Evolutionary conservation across 495 filamentous ascomycete species (phyloP), one percentile per base, ranked within the genome.

Genomic region (Tuber umbilicatum): DNA sequence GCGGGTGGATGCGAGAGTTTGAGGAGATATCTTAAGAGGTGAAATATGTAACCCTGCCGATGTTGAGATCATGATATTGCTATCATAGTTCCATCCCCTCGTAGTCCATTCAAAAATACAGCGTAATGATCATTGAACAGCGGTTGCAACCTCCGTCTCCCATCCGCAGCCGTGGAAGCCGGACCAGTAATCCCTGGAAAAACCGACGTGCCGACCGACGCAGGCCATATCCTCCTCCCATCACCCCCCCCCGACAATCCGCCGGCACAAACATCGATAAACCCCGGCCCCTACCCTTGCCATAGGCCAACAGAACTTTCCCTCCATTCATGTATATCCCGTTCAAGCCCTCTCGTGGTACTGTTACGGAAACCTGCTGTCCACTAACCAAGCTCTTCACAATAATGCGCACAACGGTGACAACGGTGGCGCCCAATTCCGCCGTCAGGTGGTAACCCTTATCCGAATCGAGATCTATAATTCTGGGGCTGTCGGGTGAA

Each of bases 41-140:
- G 39, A 64, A 23, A 67, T 35, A 39, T 69, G 72, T n/a, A 76
- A 39, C 23, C 67, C 68, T 39, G 67, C 19, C 16, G 72, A 73
- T 73, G 60, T 39, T 10, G 39, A 68, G 40, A 76, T 71, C 23
- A 68, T 45, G 21, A 76, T 68, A 10, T 17, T 75, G 31, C 73
- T n/a, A n/a, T n/a, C n/a, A n/a, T 75, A n/a, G 31, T 35, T 27
- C 76, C 74, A 23, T n/a, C 40, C 31, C 12, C 60, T 31, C 40
- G 43, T 17, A 77, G 74, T 4, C 67, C 19, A 43, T 72, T 78
- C 21, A 80, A 31, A 71, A 78, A 80, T 4, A 73, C 73, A 23
- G 75, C 55, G 47, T 80, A 80, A 64, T 78, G 71, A 23, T 68
- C 67, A 64, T 80, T 80, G 45, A 80, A 78, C 17, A 78, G 43